Evolutionary conservation across 345 rosid species (phyloP).

Genomic region (Eucalyptus pauciflora): DNA sequence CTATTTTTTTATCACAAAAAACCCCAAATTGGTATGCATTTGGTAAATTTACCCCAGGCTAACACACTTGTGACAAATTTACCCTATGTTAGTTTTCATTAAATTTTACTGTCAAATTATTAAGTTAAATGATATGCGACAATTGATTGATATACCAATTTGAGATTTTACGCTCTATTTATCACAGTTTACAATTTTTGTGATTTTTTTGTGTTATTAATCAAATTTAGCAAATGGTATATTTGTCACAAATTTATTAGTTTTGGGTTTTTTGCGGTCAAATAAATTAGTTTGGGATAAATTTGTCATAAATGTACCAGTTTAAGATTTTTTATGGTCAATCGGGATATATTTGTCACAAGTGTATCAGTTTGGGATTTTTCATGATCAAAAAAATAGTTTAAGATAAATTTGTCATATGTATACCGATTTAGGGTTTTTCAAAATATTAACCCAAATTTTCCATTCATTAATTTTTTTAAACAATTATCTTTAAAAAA

Average conservation of each 20-base stretch:
- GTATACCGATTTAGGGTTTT: rapidly evolving
- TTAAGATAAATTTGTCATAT: rapidly evolving
- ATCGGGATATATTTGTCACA: rapidly evolving
- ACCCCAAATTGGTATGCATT: rapidly evolving
- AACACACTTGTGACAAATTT: rapidly evolving
- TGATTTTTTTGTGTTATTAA: no score
- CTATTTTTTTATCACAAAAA: rapidly evolving
- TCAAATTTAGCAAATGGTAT: rapidly evolving
- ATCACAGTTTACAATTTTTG: rapidly evolving
- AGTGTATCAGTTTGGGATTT: rapidly evolving
- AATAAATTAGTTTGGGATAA: rapidly evolving
- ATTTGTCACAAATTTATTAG: no score
- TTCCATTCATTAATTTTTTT: no score
- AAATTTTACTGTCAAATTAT: no score
- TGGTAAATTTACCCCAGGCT: rapidly evolving
- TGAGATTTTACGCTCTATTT: rapidly evolving
- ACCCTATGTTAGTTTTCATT: rapidly evolving
- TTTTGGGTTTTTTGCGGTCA: rapidly evolving
- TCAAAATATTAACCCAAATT: rapidly evolving
- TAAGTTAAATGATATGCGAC: rapidly evolving
- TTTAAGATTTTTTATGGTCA: no score
- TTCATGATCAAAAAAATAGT: rapidly evolving
- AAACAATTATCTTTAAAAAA: no score
- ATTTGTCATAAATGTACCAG: rapidly evolving
- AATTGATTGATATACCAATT: rapidly evolving